Conservation (phyloP, 2,329 filamentous ascomycete genomes). For the Aspergillus novofumigatus region DNA sequence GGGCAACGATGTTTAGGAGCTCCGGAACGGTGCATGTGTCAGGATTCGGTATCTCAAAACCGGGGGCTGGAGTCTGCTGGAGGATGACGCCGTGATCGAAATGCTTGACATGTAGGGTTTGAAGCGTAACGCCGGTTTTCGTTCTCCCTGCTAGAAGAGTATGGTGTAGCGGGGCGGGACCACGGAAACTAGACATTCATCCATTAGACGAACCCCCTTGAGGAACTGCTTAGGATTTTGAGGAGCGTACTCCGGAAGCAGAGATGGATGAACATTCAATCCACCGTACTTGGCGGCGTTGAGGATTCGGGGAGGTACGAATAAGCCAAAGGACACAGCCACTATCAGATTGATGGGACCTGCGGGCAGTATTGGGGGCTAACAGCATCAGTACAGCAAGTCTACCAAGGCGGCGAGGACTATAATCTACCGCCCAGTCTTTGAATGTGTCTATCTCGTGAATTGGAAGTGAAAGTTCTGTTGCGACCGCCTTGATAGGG, state of each 20-base stretch:
- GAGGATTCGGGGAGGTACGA: conserved; percentile 76
- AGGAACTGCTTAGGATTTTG: neutral
- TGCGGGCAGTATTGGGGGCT: conserved; percentile 51
- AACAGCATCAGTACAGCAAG: conserved; percentile 16
- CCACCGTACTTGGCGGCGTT: conserved; percentile 71
- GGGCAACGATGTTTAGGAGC: conserved; percentile 56
- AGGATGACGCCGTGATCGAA: conserved; percentile 81
- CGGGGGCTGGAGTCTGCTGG: conserved; percentile 60
- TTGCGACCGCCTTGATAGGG: conserved; percentile 65
- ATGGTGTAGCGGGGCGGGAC: conserved; percentile 81
- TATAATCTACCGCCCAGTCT: conserved; percentile 63
- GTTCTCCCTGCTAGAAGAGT: conserved; percentile 62
- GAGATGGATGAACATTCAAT: conserved; percentile 87
- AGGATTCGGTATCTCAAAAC: conserved; percentile 49
- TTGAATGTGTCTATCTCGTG: conserved; percentile 80
- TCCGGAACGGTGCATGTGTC: conserved; percentile 44
- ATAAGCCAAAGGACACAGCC: conserved; percentile 89
- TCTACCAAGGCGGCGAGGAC: neutral
- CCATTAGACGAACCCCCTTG: neutral
- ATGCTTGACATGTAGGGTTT: conserved; percentile 70
- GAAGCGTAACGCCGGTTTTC: conserved; percentile 73
- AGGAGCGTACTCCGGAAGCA: conserved; percentile 69
- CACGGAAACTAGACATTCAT: conserved; percentile 60
- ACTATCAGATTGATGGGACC: conserved; percentile 69
- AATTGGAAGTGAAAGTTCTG: conserved; percentile 60